Conservation (phyloP, 768 basidiomycete genomes). For the Russula earlei region DNA sequence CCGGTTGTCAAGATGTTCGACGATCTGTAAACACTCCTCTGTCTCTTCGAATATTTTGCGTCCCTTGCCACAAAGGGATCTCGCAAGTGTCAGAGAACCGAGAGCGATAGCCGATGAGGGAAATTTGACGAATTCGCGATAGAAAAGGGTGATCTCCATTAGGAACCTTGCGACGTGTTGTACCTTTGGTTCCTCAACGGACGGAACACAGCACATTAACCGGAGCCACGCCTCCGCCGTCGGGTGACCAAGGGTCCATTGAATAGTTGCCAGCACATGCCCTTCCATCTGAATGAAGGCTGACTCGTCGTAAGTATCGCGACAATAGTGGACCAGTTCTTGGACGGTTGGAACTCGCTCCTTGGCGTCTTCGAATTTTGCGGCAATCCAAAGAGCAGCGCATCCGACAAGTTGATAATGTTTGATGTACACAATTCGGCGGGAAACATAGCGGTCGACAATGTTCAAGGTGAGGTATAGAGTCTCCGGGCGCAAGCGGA, state of each 20-base stretch:
- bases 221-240: conserved; percentile 98
- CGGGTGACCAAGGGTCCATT: conserved; percentile 94
- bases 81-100: conserved; percentile 83
- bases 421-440: conserved; percentile 96
- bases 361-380: conserved; percentile 98
- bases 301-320: conserved; percentile 91
- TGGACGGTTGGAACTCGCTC: conserved; percentile 95
- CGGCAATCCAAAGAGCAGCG: conserved; percentile 97
- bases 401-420: conserved; percentile 99
- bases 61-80: conserved; percentile 75
- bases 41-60: conserved; percentile 79
- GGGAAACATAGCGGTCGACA: conserved; percentile 97
- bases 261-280: conserved; percentile 91
- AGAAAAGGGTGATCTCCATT: conserved; percentile 99
- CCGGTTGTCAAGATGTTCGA: conserved; percentile 77
- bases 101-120: conserved; percentile 79
- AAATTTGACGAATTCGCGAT: conserved; percentile 87
- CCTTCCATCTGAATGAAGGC: conserved; percentile 99
- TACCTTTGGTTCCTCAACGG: conserved; percentile 77
- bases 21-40: conserved; percentile 72
- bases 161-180: conserved; percentile 95
- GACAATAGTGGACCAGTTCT: conserved; percentile 91
- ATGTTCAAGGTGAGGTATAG: conserved; percentile 98
- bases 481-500: conserved; percentile 95
- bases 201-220: conserved; percentile 63